phyloP scores from a whole-genome alignment of 108 stramenopile genomes.

The Schizochytrium sp. region DNA sequence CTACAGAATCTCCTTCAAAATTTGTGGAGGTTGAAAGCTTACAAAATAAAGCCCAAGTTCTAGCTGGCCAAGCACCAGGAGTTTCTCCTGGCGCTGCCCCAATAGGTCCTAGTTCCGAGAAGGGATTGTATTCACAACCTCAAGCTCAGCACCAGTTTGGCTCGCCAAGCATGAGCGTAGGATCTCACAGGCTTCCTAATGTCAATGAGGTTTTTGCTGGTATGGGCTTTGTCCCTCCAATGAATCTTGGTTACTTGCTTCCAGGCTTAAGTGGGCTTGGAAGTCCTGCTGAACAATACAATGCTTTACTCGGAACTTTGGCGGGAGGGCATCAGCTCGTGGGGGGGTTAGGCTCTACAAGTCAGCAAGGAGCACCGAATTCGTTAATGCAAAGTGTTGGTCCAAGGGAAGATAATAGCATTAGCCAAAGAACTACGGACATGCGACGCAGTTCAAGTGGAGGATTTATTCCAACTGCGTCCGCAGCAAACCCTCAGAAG shows the following conservation, averaged over 20 bases:
- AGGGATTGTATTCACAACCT: too few relatives aligned
- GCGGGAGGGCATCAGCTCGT: not conserved
- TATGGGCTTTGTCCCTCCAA: not conserved
- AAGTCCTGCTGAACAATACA: not conserved
- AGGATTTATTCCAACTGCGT: not conserved
- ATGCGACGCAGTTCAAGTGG: not conserved
- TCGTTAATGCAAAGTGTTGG: not conserved
- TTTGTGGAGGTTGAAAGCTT: too few relatives aligned
- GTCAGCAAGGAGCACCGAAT: too few relatives aligned
- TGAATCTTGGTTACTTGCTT: not conserved
- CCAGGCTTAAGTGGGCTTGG: not conserved
- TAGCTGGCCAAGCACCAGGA: too few relatives aligned
- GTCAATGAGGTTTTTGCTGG: not conserved
- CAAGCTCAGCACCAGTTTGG: too few relatives aligned
- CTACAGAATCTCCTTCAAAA: too few relatives aligned
- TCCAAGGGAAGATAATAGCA: not conserved
- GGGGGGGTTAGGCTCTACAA: not conserved
- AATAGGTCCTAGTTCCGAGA: too few relatives aligned
- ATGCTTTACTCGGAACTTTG: not conserved
- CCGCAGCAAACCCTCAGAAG: conserved; percentile 8
- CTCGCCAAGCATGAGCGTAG: too few relatives aligned
- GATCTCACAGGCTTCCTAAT: too few relatives aligned
- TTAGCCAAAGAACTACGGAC: not conserved
- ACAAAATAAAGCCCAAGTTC: too few relatives aligned
- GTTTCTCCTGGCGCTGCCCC: too few relatives aligned